Evolutionary conservation across 805 yeast genomes (phyloP), one percentile per base, ranked within the genome.

Genomic region (Isabelozyma pseudorhagii): DNA sequence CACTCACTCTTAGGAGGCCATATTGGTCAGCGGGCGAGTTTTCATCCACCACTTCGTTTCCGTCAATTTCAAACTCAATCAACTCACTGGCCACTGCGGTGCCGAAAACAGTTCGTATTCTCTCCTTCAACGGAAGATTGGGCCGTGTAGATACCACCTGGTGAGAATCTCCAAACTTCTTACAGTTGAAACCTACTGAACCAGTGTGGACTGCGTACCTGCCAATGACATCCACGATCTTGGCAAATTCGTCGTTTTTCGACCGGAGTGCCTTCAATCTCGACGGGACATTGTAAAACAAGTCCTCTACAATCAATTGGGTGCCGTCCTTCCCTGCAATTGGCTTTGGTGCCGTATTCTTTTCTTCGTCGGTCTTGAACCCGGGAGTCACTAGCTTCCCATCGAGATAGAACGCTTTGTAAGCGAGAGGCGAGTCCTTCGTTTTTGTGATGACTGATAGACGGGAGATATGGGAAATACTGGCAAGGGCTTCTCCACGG

Each of bases 401-500:
- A 50, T 84, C 84, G 1, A 77, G 50, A 60, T 85, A 93, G n/a
- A 67, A 71, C 0, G 88, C 80, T 54, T 75, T 81, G 80, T 87
- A 86, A 0, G 97, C 97, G 59, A 89, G 78, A 0, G 77, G 69
- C 1, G 84, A 79, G 0, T 69, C 77, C 6, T 55, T 60, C 0
- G 87, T 82, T 66, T 88, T 91, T 0, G 97, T 89, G 1, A 84
- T 77, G 5, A 94, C 96, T 0, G 89, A 77, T 1, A 94, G 71
- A 50, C 91, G 85, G 0, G 97, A 78, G 17, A 94, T 85, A 61
- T 93, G 97, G 0, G 97, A 90, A 7, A 94, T 92, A 62, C 94
- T 85, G 1, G 98, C 97, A 45, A 94, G 72, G 0, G 99, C 99
- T 66, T 94, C 99, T 13, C 99, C 99, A 48, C 99, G 77, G 64